Evolutionary conservation across 139 green algal species (phyloP).

Genomic region (Monoraphidium neglectum): DNA sequence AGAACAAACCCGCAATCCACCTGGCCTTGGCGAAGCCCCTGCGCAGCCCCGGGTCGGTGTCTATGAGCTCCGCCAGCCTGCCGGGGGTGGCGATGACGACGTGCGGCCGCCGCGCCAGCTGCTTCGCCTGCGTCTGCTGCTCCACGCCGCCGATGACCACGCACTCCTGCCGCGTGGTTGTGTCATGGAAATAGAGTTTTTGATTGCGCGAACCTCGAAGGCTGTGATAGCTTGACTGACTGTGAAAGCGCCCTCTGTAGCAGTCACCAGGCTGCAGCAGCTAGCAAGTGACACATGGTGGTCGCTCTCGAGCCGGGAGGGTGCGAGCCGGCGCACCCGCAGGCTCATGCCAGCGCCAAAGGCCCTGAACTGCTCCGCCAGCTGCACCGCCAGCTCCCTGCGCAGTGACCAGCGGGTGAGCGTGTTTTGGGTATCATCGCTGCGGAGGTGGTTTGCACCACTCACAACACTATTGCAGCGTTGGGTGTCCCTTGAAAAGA

Average conservation of each 20-base stretch:
- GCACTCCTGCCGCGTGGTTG: slow-evolving; percentile 53
- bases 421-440: not conserved
- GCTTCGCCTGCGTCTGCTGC: slow-evolving; percentile 74
- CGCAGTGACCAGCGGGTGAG: not conserved
- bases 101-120: slow-evolving; percentile 81
- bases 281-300: too few species aligned
- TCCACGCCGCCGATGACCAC: slow-evolving; percentile 94
- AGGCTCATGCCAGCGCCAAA: slow-evolving; percentile 84
- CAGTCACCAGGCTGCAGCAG: too few species aligned
- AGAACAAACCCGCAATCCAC: too few species aligned
- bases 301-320: too few species aligned
- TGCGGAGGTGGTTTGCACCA: not conserved
- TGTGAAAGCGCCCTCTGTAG: too few species aligned
- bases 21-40: not conserved
- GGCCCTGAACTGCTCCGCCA: slow-evolving; percentile 92
- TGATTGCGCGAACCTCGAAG: too few species aligned
- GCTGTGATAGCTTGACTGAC: too few species aligned
- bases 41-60: slow-evolving; percentile 15
- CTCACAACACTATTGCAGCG: too few species aligned
- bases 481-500: not conserved
- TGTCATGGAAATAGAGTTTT: too few species aligned
- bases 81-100: slow-evolving; percentile 96
- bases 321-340: slow-evolving; percentile 33
- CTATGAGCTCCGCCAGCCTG: slow-evolving; percentile 52
- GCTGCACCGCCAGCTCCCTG: slow-evolving; percentile 96